Percentiles rank a stretch among this genome's conserved stretches.
Conservation (phyloP, 75 land plant species). For the Cunninghamia lanceolata region DNA sequence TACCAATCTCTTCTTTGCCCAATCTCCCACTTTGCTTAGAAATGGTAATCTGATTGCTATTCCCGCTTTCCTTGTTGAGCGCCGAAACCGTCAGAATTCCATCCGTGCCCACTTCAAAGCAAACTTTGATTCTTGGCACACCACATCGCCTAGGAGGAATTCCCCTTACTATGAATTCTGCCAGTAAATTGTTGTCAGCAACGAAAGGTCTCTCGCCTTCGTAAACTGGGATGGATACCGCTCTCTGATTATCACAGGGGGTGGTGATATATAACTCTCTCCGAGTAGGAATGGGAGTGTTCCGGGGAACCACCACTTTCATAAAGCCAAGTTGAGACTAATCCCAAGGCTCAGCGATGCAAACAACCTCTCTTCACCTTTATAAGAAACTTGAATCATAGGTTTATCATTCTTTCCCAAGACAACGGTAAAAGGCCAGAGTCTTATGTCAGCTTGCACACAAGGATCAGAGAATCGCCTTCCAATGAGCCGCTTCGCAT, state of each 20-base stretch:
- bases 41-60: background rate
- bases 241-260: conserved; percentile 1
- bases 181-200: conserved; percentile 17
- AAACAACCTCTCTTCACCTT: background rate
- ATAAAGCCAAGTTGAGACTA: too few species aligned
- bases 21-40: background rate
- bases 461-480: conserved; percentile 27
- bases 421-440: conserved; percentile 31
- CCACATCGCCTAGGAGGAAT: background rate
- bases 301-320: background rate
- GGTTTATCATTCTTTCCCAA: conserved; percentile 1
- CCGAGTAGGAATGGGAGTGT: conserved; percentile 17
- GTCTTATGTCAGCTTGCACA: conserved; percentile 28
- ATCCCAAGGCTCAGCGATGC: too few species aligned
- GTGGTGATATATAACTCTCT: background rate
- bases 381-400: conserved; percentile 9
- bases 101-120: conserved; percentile 21
- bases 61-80: background rate
- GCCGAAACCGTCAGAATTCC: conserved; percentile 32
- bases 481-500: conserved; percentile 14
- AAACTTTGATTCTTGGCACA: background rate
- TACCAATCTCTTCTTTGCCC: background rate
- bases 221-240: background rate
- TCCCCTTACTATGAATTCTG: background rate
- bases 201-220: conserved; percentile 20